phyloP scores from a whole-genome alignment of 2,329 filamentous ascomycete species.

The Neopestalotiopsis clavispora region DNA sequence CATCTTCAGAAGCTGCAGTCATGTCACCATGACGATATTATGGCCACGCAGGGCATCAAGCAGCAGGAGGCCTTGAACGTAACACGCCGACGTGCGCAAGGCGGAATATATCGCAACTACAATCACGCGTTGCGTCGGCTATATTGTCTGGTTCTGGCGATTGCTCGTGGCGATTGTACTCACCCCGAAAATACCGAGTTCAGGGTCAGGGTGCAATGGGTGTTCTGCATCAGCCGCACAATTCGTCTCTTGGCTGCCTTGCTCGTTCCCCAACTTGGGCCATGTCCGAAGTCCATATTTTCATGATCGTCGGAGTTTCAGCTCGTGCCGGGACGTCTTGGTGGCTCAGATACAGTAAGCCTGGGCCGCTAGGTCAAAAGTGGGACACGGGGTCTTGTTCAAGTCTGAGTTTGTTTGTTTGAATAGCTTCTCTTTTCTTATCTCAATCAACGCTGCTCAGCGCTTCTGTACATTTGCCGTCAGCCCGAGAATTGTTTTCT shows the following conservation, averaged over 20 bases:
- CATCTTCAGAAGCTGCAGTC: no score
- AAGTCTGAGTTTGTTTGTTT: slow-evolving; percentile 13
- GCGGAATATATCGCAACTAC: no score
- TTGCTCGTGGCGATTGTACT: not conserved
- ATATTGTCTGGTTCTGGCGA: not conserved
- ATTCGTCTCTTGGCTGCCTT: not conserved
- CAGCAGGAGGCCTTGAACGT: no score
- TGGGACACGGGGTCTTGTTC: not conserved
- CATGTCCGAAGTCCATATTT: not conserved
- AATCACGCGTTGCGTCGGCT: no score
- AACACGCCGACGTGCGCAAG: no score
- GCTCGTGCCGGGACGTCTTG: not conserved
- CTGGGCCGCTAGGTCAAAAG: not conserved
- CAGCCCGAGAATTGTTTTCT: slow-evolving; percentile 22
- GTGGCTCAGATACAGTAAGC: not conserved
- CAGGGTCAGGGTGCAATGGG: not conserved
- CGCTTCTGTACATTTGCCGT: slow-evolving; percentile 30
- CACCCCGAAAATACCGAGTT: not conserved
- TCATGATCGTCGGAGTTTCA: not conserved
- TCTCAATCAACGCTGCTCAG: slow-evolving; percentile 29
- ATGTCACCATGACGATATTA: no score
- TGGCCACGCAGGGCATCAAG: no score
- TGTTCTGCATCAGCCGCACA: not conserved
- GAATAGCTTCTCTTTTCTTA: slow-evolving; percentile 15
- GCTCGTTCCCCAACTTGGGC: not conserved